Evolutionary conservation across 768 basidiomycete genomes (phyloP).

Genomic region (Lactarius tabidus): DNA sequence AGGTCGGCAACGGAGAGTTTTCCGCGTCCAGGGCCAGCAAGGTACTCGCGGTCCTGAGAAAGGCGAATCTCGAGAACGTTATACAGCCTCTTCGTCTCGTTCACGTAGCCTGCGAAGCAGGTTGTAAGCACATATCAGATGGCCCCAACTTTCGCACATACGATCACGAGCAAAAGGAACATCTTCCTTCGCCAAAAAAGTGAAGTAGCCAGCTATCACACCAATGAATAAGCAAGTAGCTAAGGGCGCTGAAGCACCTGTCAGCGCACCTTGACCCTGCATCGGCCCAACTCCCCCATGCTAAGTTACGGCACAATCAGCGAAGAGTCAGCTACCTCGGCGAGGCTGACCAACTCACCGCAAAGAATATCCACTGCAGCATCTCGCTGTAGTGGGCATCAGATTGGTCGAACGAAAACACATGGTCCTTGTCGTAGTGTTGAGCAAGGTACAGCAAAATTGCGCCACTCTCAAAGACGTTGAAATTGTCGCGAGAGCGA

Average conservation of each 20-base stretch:
- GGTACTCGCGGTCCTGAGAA: slow-evolving; percentile 60
- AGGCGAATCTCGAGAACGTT: slow-evolving; percentile 79
- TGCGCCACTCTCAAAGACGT: slow-evolving; percentile 73
- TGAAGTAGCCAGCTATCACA: slow-evolving; percentile 63
- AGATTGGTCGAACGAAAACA: slow-evolving; percentile 59
- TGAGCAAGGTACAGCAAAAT: slow-evolving; percentile 81
- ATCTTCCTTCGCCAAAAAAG: slow-evolving; percentile 56
- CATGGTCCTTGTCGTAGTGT: slow-evolving; percentile 73
- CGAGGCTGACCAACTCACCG: slow-evolving; percentile 38
- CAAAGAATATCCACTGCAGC: slow-evolving; percentile 87
- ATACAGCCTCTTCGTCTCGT: slow-evolving; percentile 81
- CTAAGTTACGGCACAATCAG: slow-evolving; percentile 37
- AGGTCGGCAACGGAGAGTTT: slow-evolving; percentile 70
- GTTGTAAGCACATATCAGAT: slow-evolving; percentile 10
- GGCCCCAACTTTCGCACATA: slow-evolving; percentile 29
- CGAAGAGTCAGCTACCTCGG: background rate
- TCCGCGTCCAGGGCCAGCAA: slow-evolving; percentile 71
- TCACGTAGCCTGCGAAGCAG: slow-evolving; percentile 54
- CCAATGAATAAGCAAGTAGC: background rate
- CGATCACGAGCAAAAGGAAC: slow-evolving; percentile 67
- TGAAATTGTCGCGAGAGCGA: slow-evolving; percentile 54
- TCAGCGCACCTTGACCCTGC: slow-evolving; percentile 60
- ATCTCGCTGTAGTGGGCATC: slow-evolving; percentile 55
- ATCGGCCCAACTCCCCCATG: slow-evolving; percentile 85
- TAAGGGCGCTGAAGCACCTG: background rate